phyloP scores from a whole-genome alignment of 2,329 filamentous ascomycete species.

The Aotearoamyces nothofagi region DNA sequence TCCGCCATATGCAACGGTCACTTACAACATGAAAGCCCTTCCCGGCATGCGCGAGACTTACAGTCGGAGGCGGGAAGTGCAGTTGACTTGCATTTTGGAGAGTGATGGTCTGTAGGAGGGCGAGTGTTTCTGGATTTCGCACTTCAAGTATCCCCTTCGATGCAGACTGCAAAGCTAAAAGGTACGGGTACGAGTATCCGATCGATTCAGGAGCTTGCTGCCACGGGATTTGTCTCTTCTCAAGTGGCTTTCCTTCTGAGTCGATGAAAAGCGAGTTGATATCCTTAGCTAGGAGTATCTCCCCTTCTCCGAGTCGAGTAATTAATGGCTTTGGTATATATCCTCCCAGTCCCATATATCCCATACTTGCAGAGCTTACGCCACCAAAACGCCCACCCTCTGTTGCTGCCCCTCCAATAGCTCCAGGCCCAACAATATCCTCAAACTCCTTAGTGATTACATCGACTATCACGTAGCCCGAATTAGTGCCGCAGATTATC shows the following conservation, averaged over 20 bases:
- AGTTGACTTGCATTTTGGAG: conserved; percentile 72
- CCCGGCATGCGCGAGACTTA: conserved; percentile 86
- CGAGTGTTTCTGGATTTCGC: conserved; percentile 81
- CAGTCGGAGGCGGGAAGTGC: conserved; percentile 83
- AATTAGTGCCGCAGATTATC: conserved; percentile 79
- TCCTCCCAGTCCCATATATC: conserved; percentile 87
- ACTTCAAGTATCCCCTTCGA: conserved; percentile 79
- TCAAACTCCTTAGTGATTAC: conserved; percentile 57
- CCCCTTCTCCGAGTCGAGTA: conserved; percentile 63
- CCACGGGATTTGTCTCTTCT: conserved; percentile 88
- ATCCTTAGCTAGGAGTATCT: conserved; percentile 92
- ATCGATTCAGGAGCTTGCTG: conserved; percentile 73
- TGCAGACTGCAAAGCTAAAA: conserved; percentile 71
- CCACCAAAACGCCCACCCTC: conserved; percentile 57
- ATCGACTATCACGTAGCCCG: conserved; percentile 82
- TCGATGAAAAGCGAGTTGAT: conserved; percentile 91
- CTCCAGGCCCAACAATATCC: conserved; percentile 67
- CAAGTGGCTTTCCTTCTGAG: conserved; percentile 63
- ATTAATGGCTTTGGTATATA: conserved; percentile 86
- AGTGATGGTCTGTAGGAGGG: conserved; percentile 71
- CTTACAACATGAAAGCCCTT: conserved; percentile 93
- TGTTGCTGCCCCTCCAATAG: conserved; percentile 44
- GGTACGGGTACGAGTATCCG: conserved; percentile 93
- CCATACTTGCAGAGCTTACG: conserved; percentile 76
- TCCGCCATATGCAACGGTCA: conserved; percentile 86